A percentile compares a stretch with the other conserved stretches of the same genome.
phyloP scores from a whole-genome alignment of 305 asterid genomes.

The Solanum hybrid region DNA sequence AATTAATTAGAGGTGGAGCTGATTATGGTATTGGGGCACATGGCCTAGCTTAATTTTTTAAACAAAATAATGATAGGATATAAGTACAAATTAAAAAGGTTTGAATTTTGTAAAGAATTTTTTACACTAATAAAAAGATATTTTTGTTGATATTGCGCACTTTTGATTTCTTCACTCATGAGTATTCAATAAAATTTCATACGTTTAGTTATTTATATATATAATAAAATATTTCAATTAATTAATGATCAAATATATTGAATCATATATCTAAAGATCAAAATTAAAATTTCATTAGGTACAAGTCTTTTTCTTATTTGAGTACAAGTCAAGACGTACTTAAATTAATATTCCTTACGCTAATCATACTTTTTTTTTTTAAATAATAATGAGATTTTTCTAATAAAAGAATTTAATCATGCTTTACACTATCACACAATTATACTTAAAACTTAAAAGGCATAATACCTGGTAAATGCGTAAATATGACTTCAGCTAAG shows the following conservation, averaged over 20 bases:
- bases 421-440: neutral
- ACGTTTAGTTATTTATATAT: neutral
- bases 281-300: neutral
- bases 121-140: no score
- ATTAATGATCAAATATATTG: neutral
- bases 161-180: neutral
- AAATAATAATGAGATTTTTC: neutral
- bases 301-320: neutral
- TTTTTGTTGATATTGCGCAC: no score
- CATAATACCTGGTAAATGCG: no score
- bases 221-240: neutral
- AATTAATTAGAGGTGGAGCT: neutral
- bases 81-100: no score
- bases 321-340: neutral
- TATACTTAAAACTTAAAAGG: neutral
- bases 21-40: neutral
- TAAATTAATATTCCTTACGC: neutral
- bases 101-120: neutral
- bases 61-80: neutral
- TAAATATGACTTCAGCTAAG: no score
- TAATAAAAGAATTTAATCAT: neutral
- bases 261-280: neutral
- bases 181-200: neutral
- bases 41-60: neutral
- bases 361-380: neutral